phyloP scores from a whole-genome alignment of 1,284 basidiomycete species.

The Sparassis latifolia region DNA sequence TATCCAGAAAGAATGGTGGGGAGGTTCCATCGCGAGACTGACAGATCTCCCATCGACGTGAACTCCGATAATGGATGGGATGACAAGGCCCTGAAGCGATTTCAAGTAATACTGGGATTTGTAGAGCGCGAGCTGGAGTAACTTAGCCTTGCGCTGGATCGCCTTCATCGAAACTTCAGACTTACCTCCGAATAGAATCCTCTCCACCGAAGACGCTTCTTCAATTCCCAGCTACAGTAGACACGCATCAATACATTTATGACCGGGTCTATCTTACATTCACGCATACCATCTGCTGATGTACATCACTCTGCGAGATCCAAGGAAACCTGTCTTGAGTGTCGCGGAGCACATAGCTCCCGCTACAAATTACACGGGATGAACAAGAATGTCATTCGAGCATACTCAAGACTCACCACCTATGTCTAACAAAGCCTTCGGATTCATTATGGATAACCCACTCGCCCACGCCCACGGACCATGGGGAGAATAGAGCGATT shows the following conservation, averaged over 20 bases:
- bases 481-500: not conserved
- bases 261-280: not conserved
- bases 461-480: slow-evolving; percentile 4
- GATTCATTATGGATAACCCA: not conserved
- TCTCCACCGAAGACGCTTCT: slow-evolving; percentile 5
- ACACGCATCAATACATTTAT: not conserved
- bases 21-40: slow-evolving; percentile 30
- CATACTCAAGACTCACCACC: slow-evolving; percentile 5
- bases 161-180: not conserved
- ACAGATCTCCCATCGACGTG: slow-evolving; percentile 32
- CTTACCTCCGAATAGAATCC: slow-evolving; percentile 19
- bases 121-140: slow-evolving; percentile 31
- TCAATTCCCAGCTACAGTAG: slow-evolving; percentile 13
- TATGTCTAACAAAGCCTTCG: slow-evolving; percentile 3
- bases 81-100: slow-evolving; percentile 44
- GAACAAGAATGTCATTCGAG: not conserved
- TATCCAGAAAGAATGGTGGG: slow-evolving; percentile 21
- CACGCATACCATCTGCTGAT: slow-evolving; percentile 40
- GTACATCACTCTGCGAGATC: slow-evolving; percentile 32
- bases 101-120: slow-evolving; percentile 39
- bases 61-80: slow-evolving; percentile 49
- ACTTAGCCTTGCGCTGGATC: not conserved
- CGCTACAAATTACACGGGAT: slow-evolving; percentile 20
- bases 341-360: slow-evolving; percentile 33
- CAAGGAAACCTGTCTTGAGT: slow-evolving; percentile 27